Base-by-base conservation (phyloP, 768 basidiomycete genomes). In the Kwoniella sp. region DNA sequence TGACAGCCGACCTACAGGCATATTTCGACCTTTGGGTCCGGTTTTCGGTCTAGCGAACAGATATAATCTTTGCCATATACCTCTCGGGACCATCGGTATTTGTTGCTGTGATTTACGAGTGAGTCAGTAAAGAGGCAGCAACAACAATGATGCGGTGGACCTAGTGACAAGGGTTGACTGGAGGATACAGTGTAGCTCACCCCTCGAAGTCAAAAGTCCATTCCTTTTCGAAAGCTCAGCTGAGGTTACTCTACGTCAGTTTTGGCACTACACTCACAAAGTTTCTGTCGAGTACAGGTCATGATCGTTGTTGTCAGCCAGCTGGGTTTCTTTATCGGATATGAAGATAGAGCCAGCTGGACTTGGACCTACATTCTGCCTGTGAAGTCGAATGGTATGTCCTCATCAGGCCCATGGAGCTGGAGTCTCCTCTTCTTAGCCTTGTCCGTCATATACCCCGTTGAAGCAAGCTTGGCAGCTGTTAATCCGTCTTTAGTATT, bases 11-110 rank as follows among this genome's bases (percentile, higher is more conserved):
- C 76, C 59, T 44, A 78, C 78, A 79, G 57, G 58, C 76, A 78
- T 10, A 80, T 71, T 46, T 80, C 75, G 6, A 80, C 77, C 15
- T 60, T 63, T 1, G 79, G 79, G 58, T 80, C 79, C 1, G 79
- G 79, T 52, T 76, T 75, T 8, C 79, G 53, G 30, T 80, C 77
- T 12, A 80, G 33, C 0, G 69, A 68, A 55, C 77, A 78, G 55
- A 75, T 72, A 55, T 77, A 80, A 44, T 79, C 74, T 56, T 71
- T 72, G 0, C 70, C 72, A 47, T 71, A 69, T 1, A 67, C 55
- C 59, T 72, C 73, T 44, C 68, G 56, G 2, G 65, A 67, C 75
- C 77, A 77, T 1, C 69, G 56, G 44, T 70, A 76, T 55, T 76
- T 76, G 60, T 74, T 72, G 2, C 77, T 77, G 56, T n/a, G 15